Base-by-base conservation (phyloP, 257 asterid genomes). In the Solanum gandarillasii region DNA sequence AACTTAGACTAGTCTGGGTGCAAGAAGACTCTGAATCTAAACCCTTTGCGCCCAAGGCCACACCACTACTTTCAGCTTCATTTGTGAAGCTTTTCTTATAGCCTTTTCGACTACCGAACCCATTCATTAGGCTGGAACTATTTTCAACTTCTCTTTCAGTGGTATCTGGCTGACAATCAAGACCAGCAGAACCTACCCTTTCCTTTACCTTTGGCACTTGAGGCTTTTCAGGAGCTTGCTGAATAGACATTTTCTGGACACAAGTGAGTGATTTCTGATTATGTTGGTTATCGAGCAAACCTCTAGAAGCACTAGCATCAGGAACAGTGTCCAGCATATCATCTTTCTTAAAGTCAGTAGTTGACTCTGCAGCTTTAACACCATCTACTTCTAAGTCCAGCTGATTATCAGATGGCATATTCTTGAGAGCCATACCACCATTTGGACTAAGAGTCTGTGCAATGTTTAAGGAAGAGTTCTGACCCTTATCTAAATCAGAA, bases 11-110 rank as follows among this genome's bases (percentile, higher is more conserved):
- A 89, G 94, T 87, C 65, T 88, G 94, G 29, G 91, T 86, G 92
- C 94, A 90, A 90, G 95, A 91, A 82, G 95, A 94, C 88, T 94
- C 95, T 18, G 95, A 91, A 90, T 93, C 95, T 92, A 94, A 92
- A 89, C 91, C 87, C 88, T 91, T 93, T 39, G 89, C 82, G 48
- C 87, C 93, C 86, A 83, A 68, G 34, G 87, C 88, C n/a, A 89
- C 88, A 90, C 83, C 87, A 83, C 71, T 83, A 68, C 73, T 90
- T 83, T 86, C 92, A 89, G 90, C 89, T 32, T 87, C 93, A 75
- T 76, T 92, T 60, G 86, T 71, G 72, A 87, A 20, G 86, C 71
- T 84, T 68, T 85, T 86, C 76, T 60, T 92, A 87, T 89, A 91
- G 52, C 89, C 93, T n/a, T 83, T 87, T 65, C 81, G 87, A 36